Conservation (phyloP, 306 rosid species). For the Acacia confusa region DNA sequence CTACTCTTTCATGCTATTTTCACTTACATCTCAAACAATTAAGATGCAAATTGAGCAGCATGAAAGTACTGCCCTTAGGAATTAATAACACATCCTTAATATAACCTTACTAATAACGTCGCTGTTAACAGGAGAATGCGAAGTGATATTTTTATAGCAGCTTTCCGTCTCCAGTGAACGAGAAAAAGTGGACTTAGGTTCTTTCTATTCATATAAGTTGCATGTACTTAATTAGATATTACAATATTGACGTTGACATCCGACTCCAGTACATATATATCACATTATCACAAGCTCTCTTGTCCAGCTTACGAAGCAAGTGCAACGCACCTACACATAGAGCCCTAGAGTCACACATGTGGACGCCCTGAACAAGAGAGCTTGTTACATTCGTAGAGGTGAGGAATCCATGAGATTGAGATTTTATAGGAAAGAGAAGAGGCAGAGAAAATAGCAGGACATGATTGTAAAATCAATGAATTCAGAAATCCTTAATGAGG, state of each 20-base stretch:
- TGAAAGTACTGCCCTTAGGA: not conserved
- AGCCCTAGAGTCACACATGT: slow-evolving; percentile 63
- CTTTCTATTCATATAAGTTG: not conserved
- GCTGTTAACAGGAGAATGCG: not conserved
- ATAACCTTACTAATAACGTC: too few relatives aligned
- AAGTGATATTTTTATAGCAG: not conserved
- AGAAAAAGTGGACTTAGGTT: not conserved
- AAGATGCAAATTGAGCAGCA: not conserved
- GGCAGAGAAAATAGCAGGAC: too few relatives aligned
- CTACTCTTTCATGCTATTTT: too few relatives aligned
- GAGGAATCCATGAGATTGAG: too few relatives aligned
- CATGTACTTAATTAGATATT: not conserved
- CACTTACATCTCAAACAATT: not conserved
- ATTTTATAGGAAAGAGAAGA: too few relatives aligned
- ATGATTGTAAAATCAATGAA: too few relatives aligned
- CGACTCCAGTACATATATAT: not conserved
- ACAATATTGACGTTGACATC: not conserved
- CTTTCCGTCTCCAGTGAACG: not conserved
- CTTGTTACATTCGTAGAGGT: too few relatives aligned
- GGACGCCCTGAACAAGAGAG: slow-evolving; percentile 41
- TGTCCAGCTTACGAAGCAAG: not conserved
- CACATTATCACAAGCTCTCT: not conserved
- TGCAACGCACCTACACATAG: slow-evolving; percentile 62
- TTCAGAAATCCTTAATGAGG: too few relatives aligned
- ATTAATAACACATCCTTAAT: not conserved